Conservation (phyloP, 169 alveolate genomes). For the Cyclospora cayetanensis region DNA sequence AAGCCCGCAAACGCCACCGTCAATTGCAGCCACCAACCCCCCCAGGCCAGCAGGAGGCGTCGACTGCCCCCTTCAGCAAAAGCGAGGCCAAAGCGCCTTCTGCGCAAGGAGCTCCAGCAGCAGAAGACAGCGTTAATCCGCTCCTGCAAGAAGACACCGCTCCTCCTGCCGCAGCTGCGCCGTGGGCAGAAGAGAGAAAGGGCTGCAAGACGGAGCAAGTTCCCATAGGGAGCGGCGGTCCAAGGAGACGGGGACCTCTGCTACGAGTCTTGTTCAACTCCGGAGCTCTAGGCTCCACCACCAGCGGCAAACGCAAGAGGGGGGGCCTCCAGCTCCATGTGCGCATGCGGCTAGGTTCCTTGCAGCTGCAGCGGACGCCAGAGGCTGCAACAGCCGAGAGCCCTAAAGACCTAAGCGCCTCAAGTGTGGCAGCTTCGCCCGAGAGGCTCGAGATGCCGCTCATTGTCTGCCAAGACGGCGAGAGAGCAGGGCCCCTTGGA, state of each 20-base stretch:
- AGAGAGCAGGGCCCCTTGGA: background rate
- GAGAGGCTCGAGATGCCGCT: no score
- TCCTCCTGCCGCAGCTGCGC: no score
- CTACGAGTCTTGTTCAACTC: background rate
- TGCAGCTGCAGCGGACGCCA: background rate
- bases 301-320: background rate
- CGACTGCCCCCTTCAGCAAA: background rate
- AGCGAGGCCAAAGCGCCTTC: background rate
- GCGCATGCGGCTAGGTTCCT: constrained; percentile 7
- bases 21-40: background rate
- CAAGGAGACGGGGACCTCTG: background rate
- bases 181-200: no score
- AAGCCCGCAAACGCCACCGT: background rate
- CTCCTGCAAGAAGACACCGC: no score
- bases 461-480: background rate
- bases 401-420: no score
- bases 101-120: background rate
- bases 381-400: no score
- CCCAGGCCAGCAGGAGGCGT: background rate
- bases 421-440: background rate
- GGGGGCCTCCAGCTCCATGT: constrained; percentile 26
- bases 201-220: no score
- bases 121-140: no score
- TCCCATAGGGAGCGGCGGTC: no score
- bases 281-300: background rate